A percentile compares a stretch with the other conserved stretches of the same genome.
Evolutionary conservation across 2,329 filamentous ascomycete genomes (phyloP).

Genomic region (Epichloe sp.): DNA sequence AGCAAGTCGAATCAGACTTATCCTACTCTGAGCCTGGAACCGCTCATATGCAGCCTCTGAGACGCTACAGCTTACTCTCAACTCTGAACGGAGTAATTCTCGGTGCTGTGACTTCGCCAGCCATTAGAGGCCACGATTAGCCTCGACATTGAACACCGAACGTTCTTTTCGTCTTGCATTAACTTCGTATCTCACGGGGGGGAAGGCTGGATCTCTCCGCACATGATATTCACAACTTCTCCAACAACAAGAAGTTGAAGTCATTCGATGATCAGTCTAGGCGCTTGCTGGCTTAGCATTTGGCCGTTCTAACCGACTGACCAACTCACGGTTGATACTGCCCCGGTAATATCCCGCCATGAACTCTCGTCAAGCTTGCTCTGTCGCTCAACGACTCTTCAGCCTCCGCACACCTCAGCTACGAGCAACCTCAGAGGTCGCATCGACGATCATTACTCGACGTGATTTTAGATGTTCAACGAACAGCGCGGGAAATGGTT

Average conservation of each 20-base stretch:
- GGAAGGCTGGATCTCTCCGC: neutral
- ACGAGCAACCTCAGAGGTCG: neutral
- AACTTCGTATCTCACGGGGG: neutral
- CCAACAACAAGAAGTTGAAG: neutral
- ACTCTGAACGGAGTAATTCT: neutral
- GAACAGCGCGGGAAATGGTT: neutral
- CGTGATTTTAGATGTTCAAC: slow-evolving; percentile 1
- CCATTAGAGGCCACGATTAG: neutral
- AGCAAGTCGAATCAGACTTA: neutral
- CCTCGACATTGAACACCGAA: neutral
- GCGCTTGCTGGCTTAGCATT: neutral
- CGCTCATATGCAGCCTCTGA: neutral
- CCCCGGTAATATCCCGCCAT: slow-evolving; percentile 4
- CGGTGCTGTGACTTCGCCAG: neutral
- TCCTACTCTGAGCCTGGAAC: neutral
- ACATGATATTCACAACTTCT: neutral
- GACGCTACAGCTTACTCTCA: neutral
- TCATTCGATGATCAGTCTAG: neutral
- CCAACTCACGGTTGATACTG: neutral
- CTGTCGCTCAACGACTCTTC: slow-evolving; percentile 7
- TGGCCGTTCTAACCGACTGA: neutral
- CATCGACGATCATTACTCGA: neutral
- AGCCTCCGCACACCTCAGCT: neutral
- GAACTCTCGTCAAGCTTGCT: slow-evolving; percentile 5
- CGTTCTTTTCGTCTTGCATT: neutral